phyloP scores from a whole-genome alignment of 352 stramenopile species.

The Phytopythium delawarense region DNA sequence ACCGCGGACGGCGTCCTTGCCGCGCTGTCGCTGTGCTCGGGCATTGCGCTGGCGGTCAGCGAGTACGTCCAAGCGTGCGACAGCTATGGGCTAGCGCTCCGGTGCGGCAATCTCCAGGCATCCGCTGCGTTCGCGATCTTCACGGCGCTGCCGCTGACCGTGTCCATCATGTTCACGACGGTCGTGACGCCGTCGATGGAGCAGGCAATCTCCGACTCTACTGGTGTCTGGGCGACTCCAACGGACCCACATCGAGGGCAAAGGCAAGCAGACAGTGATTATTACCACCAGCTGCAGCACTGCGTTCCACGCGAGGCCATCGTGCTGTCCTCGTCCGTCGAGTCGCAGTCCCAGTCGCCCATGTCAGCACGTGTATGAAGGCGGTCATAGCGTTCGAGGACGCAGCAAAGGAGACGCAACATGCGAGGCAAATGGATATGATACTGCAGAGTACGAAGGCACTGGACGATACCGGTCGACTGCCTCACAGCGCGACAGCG shows the following conservation, averaged over 20 bases:
- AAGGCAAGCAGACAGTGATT: neutral
- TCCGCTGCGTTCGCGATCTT: slow-evolving; percentile 32
- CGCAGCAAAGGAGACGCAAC: neutral
- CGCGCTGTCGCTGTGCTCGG: slow-evolving; percentile 22
- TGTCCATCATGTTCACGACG: slow-evolving; percentile 25
- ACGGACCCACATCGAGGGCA: no score
- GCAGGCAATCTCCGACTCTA: neutral
- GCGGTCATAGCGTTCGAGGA: neutral
- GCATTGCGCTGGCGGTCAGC: slow-evolving; percentile 18
- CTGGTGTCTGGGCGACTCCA: no score
- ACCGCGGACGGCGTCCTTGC: slow-evolving; percentile 22
- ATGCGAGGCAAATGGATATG: neutral
- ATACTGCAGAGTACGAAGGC: neutral
- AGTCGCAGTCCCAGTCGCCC: neutral
- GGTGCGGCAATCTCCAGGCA: slow-evolving; percentile 37
- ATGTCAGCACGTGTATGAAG: neutral
- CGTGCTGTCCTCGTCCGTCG: neutral
- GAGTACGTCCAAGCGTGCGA: slow-evolving; percentile 32
- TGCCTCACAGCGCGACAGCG: slow-evolving; percentile 34
- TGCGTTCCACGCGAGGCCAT: neutral
- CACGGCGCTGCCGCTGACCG: slow-evolving; percentile 21
- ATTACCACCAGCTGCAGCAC: neutral
- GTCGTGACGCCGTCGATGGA: slow-evolving; percentile 17
- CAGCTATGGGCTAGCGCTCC: slow-evolving; percentile 20
- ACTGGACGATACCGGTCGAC: neutral